Percentiles rank a stretch among this genome's conserved stretches.
Conservation (phyloP, 352 stramenopile genomes). For the Phytophthora ramorum region DNA sequence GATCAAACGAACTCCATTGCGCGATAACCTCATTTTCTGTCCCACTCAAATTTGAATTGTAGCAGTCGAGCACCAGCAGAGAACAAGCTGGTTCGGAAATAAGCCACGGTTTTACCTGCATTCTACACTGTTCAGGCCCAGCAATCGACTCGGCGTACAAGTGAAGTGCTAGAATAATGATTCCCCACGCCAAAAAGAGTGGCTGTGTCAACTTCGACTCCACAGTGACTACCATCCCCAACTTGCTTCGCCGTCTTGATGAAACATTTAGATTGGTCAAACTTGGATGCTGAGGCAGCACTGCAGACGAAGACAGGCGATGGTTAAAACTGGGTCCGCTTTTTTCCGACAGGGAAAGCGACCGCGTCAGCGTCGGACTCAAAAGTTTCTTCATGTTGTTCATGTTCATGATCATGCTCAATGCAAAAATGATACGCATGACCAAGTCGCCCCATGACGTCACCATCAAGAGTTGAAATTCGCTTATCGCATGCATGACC, state of each 20-base stretch:
- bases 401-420: slow-evolving; percentile 40
- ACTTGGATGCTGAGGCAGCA: slow-evolving; percentile 1
- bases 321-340: neutral
- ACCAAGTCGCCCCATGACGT: slow-evolving; percentile 36
- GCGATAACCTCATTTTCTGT: slow-evolving; percentile 13
- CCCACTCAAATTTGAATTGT: slow-evolving; percentile 9
- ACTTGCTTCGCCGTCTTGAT: neutral
- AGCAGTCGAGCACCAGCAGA: slow-evolving; percentile 33
- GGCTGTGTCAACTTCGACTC: slow-evolving; percentile 7
- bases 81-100: slow-evolving; percentile 28
- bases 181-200: slow-evolving; percentile 30
- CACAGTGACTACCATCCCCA: neutral
- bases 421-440: slow-evolving; percentile 32
- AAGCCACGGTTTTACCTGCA: slow-evolving; percentile 42
- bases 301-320: neutral
- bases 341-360: neutral
- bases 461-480: slow-evolving; percentile 56
- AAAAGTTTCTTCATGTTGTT: slow-evolving; percentile 47
- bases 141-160: slow-evolving; percentile 10
- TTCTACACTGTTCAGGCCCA: slow-evolving; percentile 13
- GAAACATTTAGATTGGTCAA: neutral
- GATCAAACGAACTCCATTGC: slow-evolving; percentile 27
- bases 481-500: slow-evolving; percentile 47
- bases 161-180: slow-evolving; percentile 27
- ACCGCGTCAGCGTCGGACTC: slow-evolving; percentile 1